These are phyloP conservation scores for Trichoderma parareesei DNA, from an alignment of 495 filamentous ascomycete genomes.

Conservation along the genomic window DNA sequence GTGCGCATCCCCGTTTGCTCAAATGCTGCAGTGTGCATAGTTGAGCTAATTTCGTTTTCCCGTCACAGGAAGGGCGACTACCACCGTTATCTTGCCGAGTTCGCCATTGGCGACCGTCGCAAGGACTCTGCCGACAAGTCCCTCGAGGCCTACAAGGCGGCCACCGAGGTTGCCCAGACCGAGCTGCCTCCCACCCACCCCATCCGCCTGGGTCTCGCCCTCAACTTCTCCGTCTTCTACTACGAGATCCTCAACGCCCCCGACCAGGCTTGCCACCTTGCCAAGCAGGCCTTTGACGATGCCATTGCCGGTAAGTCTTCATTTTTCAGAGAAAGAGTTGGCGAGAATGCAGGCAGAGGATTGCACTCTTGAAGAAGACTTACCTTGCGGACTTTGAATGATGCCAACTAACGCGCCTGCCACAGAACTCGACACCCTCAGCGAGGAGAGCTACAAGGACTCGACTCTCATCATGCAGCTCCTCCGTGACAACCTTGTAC, in stretches of 20 bases:
- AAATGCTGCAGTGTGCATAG: neutral
- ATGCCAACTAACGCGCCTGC: neutral
- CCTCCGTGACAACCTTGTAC: slow-evolving; percentile 94
- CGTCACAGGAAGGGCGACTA: slow-evolving; percentile 95
- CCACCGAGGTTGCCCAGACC: slow-evolving; percentile 95
- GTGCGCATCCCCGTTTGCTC: slow-evolving; percentile 40
- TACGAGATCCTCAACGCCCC: slow-evolving; percentile 99
- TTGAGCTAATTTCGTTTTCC: slow-evolving; percentile 21
- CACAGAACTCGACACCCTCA: slow-evolving; percentile 92
- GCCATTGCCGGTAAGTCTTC: slow-evolving; percentile 82
- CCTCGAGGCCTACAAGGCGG: slow-evolving; percentile 97
- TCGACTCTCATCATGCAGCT: slow-evolving; percentile 99
- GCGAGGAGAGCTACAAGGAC: slow-evolving; percentile 99
- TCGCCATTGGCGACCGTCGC: slow-evolving; percentile 94
- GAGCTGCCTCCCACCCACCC: slow-evolving; percentile 97
- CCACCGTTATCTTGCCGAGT: slow-evolving; percentile 98
- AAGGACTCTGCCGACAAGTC: slow-evolving; percentile 95
- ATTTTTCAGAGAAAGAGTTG: neutral
- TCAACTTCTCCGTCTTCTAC: slow-evolving; percentile 99
- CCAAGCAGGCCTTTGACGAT: slow-evolving; percentile 99
- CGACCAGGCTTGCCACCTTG: slow-evolving; percentile 97
- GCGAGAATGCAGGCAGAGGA: no score
- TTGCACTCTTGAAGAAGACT: neutral
- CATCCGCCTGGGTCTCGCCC: slow-evolving; percentile 94
- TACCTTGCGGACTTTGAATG: neutral